Conservation (phyloP, 1,284 basidiomycete genomes). For the Chalciporus sp. region DNA sequence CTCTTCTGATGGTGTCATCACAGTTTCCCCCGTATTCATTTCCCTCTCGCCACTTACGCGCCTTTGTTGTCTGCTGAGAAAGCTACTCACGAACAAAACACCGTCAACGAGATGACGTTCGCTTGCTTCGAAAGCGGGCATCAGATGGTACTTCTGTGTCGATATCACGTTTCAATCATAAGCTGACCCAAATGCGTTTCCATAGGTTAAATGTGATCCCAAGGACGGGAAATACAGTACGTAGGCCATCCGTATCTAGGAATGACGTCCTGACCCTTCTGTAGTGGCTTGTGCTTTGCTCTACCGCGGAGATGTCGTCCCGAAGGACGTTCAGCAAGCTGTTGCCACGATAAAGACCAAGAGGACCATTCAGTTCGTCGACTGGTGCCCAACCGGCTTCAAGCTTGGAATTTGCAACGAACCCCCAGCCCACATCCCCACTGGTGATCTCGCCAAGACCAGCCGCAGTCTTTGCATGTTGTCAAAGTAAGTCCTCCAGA, state of each 20-base stretch:
- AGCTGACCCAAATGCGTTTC: constrained; percentile 2
- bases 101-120: constrained; percentile 98
- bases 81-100: constrained; percentile 96
- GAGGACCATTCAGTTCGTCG: constrained; percentile 95
- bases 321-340: constrained; percentile 95
- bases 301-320: constrained; percentile 96
- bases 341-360: constrained; percentile 96
- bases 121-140: constrained; percentile 97
- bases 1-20: constrained; percentile 9
- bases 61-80: constrained; percentile 90
- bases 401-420: constrained; percentile 99
- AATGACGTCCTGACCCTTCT: constrained; percentile 1
- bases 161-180: constrained; percentile 3
- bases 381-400: constrained; percentile 99
- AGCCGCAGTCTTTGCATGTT: constrained; percentile 97
- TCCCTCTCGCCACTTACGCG: constrained; percentile 95
- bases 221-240: constrained; percentile 96
- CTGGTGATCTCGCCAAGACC: constrained; percentile 94
- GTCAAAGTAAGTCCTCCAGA: constrained; percentile 58
- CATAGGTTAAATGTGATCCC: constrained; percentile 87
- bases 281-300: constrained; percentile 86
- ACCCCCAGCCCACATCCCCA: constrained; percentile 87
- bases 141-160: constrained; percentile 78
- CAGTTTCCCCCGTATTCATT: constrained; percentile 97
- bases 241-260: constrained; percentile 29